Percentiles rank a stretch among this genome's conserved stretches.
Conservation (phyloP, 345 rosid genomes). For the Syzygium aqueum region DNA sequence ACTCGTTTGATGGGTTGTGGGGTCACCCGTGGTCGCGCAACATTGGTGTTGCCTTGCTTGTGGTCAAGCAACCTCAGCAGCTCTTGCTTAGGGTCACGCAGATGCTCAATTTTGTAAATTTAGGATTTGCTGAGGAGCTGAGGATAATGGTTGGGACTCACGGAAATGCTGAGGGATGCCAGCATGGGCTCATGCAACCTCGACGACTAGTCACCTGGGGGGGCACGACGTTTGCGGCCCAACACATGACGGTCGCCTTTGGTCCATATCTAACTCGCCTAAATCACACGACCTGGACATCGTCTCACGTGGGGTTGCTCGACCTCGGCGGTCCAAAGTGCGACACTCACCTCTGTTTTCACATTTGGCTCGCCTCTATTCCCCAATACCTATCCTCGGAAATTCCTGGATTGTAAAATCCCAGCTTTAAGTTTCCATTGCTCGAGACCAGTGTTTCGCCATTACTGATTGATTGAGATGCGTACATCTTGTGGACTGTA, state of each 20-base stretch:
- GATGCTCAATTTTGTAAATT: not conserved
- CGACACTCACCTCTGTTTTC: constrained; percentile 21
- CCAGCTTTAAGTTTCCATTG: constrained; percentile 7
- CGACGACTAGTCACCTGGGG: not conserved
- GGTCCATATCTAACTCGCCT: not conserved
- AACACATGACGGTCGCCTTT: not conserved
- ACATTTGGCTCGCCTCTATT: constrained; percentile 18
- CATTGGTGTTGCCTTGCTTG: not conserved
- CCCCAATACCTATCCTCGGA: constrained; percentile 21
- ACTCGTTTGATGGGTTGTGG: not conserved
- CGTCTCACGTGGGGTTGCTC: not conserved
- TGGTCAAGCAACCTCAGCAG: not conserved
- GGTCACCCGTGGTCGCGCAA: not conserved
- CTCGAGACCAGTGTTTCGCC: constrained; percentile 7
- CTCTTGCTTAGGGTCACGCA: not conserved
- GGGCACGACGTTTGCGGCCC: not conserved
- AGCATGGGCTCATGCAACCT: not conserved
- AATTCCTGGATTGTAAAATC: constrained; percentile 13
- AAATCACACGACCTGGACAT: not conserved
- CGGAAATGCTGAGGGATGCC: not conserved
- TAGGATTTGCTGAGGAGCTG: not conserved
- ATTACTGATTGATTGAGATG: constrained; percentile 5
- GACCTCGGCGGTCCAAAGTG: rapidly evolving
- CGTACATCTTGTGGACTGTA: not conserved
- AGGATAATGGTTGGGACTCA: not conserved